Conservation (phyloP, 2,329 filamentous ascomycete species). For the Gnomoniopsis smithogilvyi region DNA sequence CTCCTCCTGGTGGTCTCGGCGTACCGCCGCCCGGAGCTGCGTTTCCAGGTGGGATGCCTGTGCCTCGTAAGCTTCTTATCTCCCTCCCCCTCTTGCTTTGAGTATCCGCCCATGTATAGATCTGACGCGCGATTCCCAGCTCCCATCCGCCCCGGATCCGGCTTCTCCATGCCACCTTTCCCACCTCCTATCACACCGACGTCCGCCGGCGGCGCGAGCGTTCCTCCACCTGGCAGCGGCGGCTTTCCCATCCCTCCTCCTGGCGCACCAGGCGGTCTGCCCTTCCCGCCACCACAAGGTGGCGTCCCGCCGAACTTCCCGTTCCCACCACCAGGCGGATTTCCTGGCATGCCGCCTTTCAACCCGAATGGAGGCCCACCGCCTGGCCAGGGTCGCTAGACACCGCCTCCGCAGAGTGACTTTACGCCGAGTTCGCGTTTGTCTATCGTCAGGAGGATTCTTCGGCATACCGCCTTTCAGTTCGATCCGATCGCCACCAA, state of each 20-base stretch:
- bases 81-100: slow-evolving; percentile 15
- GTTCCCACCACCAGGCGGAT: slow-evolving; percentile 33
- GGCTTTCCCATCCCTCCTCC: slow-evolving; percentile 50
- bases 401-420: too few relatives aligned
- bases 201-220: slow-evolving; percentile 12
- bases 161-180: slow-evolving; percentile 33
- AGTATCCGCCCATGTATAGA: neutral
- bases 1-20: slow-evolving; percentile 12
- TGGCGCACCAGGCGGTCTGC: slow-evolving; percentile 25
- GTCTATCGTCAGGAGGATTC: too few relatives aligned
- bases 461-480: too few relatives aligned
- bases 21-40: slow-evolving; percentile 4
- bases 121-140: neutral
- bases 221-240: slow-evolving; percentile 36
- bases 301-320: slow-evolving; percentile 49
- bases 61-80: slow-evolving; percentile 9
- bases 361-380: slow-evolving; percentile 35
- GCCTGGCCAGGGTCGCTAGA: slow-evolving; percentile 27
- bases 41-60: slow-evolving; percentile 7
- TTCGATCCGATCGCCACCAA: too few relatives aligned
- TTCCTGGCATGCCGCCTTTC: slow-evolving; percentile 39
- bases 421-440: slow-evolving; percentile 27
- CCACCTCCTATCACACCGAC: slow-evolving; percentile 19
- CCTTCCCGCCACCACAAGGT: slow-evolving; percentile 18
- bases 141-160: slow-evolving; percentile 21